phyloP scores from a whole-genome alignment of 2,329 filamentous ascomycete species.

The Cladosporium sp. region DNA sequence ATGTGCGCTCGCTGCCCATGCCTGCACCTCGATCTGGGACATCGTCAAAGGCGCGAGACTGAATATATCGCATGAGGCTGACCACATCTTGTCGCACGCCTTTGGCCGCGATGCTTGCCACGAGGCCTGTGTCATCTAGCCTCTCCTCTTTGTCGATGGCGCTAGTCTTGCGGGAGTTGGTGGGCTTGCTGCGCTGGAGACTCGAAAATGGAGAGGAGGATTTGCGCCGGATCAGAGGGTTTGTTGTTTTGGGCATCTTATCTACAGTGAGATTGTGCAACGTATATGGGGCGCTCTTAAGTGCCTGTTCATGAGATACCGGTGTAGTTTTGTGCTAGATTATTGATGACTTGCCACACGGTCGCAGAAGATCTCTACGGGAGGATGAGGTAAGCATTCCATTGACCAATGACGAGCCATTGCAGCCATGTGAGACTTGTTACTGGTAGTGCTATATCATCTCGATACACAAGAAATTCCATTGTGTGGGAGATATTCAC shows the following conservation, averaged over 20 bases:
- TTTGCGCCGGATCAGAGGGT: slow-evolving; percentile 34
- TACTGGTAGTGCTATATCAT: neutral
- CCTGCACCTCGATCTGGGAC: slow-evolving; percentile 57
- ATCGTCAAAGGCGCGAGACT: slow-evolving; percentile 58
- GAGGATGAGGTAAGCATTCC: slow-evolving; percentile 7
- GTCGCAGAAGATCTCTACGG: neutral
- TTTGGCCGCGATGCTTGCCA: slow-evolving; percentile 53
- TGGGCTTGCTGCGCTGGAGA: slow-evolving; percentile 34
- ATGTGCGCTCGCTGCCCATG: slow-evolving; percentile 60
- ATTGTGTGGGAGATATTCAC: too few relatives aligned
- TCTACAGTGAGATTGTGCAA: neutral
- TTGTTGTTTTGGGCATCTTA: slow-evolving; percentile 25
- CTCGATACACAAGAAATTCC: too few relatives aligned
- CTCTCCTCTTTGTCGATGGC: slow-evolving; percentile 32
- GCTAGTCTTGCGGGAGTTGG: slow-evolving; percentile 18
- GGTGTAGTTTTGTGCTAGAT: neutral
- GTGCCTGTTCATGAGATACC: neutral
- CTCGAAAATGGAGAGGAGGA: slow-evolving; percentile 35
- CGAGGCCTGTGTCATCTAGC: slow-evolving; percentile 59
- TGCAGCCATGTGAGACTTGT: neutral
- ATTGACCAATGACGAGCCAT: neutral
- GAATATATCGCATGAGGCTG: slow-evolving; percentile 54
- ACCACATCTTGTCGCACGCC: slow-evolving; percentile 57
- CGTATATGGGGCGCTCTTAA: slow-evolving; percentile 16
- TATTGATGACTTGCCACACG: neutral